A percentile compares a stretch with the other conserved stretches of the same genome.
Conservation (phyloP, 306 rosid genomes). For the Cotoneaster glaucophyllus region DNA sequence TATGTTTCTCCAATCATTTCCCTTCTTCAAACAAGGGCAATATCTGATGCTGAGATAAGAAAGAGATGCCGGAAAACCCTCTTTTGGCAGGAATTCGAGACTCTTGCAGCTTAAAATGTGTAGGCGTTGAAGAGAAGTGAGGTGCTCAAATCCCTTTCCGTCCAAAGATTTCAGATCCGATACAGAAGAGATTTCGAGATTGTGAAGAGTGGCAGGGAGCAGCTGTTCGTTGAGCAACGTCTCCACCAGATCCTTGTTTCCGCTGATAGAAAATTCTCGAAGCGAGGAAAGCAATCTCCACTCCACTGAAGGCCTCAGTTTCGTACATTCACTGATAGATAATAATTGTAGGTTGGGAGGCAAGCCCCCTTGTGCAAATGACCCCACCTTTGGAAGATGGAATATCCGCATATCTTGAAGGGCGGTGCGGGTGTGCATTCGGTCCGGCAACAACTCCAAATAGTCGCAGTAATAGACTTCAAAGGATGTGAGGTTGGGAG, state of each 20-base stretch:
- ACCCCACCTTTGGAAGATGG: not conserved
- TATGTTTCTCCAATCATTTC: not conserved
- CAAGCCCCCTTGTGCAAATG: not conserved
- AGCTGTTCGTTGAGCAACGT: not conserved
- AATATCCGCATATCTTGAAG: accelerated
- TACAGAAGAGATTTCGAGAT: accelerated
- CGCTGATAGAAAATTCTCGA: too few species aligned
- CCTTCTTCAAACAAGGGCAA: too few species aligned
- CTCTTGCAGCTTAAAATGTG: accelerated
- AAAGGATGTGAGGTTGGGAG: not conserved
- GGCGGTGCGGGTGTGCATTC: not conserved
- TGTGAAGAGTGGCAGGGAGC: not conserved
- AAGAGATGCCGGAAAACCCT: not conserved
- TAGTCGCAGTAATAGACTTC: accelerated
- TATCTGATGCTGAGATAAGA: accelerated
- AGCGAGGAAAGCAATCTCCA: too few species aligned
- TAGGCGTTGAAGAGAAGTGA: not conserved
- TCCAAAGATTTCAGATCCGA: not conserved
- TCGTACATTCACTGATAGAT: accelerated
- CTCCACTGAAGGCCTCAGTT: not conserved
- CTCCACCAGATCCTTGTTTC: not conserved
- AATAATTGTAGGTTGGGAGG: not conserved
- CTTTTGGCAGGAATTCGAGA: not conserved
- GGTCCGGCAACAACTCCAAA: not conserved
- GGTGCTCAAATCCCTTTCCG: not conserved